phyloP scores from a whole-genome alignment of 371 early-diverging fungal species.

The Rhizopus delemar region DNA sequence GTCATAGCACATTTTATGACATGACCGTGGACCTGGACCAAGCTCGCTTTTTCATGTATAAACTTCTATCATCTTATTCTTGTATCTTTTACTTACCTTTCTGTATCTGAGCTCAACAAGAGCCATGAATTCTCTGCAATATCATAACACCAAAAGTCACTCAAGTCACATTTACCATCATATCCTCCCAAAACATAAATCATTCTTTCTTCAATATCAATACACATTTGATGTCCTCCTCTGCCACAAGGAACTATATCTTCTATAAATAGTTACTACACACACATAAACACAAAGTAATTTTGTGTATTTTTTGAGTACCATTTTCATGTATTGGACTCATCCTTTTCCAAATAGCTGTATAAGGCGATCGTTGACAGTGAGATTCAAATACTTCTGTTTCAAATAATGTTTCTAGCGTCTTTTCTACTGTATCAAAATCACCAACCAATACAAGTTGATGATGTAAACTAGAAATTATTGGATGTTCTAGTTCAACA shows the following conservation, averaged over 20 bases:
- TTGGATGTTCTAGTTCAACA: constrained; percentile 75
- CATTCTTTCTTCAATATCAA: constrained; percentile 71
- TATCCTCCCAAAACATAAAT: constrained; percentile 96
- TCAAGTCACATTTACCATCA: constrained; percentile 86
- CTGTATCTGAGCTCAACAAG: constrained; percentile 74
- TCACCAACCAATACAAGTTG: constrained; percentile 70
- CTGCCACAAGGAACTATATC: constrained; percentile 61
- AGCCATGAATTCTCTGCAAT: constrained; percentile 68
- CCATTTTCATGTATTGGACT: constrained; percentile 29
- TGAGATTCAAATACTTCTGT: constrained; percentile 71
- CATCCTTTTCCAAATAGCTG: constrained; percentile 72
- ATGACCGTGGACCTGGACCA: constrained; percentile 87
- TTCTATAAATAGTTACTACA: constrained; percentile 10
- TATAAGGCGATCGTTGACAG: constrained; percentile 66
- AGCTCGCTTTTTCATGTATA: constrained; percentile 53
- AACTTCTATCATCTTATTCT: neutral
- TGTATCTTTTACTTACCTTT: constrained; percentile 43
- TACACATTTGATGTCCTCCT: constrained; percentile 97
- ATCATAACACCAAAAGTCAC: constrained; percentile 90
- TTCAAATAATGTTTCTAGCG: constrained; percentile 60
- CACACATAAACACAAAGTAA: neutral
- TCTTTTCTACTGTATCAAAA: constrained; percentile 70
- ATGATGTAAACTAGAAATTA: constrained; percentile 74
- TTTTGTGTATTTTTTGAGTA: neutral
- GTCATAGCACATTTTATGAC: constrained; percentile 91